phyloP scores from a whole-genome alignment of 2,329 filamentous ascomycete genomes.

The Claviceps sp. region DNA sequence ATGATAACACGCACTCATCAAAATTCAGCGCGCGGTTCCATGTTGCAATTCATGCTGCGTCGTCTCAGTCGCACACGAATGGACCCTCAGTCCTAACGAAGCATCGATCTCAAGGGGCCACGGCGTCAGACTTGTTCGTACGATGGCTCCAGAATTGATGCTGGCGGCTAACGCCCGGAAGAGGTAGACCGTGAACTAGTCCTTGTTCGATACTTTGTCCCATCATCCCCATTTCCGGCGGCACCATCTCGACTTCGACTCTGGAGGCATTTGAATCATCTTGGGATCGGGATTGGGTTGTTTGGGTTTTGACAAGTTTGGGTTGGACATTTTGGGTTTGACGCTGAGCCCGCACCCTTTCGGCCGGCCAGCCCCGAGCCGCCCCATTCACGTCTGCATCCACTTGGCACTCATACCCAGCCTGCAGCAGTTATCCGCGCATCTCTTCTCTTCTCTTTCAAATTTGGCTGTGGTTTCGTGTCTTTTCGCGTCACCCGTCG shows the following conservation, averaged over 20 bases:
- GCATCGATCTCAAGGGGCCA: neutral
- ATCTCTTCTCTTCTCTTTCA: neutral
- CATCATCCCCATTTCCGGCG: neutral
- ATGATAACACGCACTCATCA: neutral
- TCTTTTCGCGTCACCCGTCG: neutral
- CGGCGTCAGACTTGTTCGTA: too few species aligned
- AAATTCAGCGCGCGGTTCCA: neutral
- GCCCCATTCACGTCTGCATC: neutral
- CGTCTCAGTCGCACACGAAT: neutral
- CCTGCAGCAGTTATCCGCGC: neutral
- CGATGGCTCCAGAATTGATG: neutral
- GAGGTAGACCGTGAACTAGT: neutral
- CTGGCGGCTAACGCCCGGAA: neutral
- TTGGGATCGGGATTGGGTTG: neutral
- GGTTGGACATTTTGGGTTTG: too few species aligned
- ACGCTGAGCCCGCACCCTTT: neutral
- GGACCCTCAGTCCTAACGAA: neutral
- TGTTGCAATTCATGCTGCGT: neutral
- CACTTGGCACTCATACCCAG: neutral
- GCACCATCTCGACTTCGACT: neutral
- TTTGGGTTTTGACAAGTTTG: neutral
- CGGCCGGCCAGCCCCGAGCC: neutral
- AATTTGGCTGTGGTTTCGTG: neutral
- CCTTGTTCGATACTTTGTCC: neutral
- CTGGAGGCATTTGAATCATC: neutral